Evolutionary conservation across 2,329 filamentous ascomycete species (phyloP).

Genomic region (Chaetomiaceae sp.): DNA sequence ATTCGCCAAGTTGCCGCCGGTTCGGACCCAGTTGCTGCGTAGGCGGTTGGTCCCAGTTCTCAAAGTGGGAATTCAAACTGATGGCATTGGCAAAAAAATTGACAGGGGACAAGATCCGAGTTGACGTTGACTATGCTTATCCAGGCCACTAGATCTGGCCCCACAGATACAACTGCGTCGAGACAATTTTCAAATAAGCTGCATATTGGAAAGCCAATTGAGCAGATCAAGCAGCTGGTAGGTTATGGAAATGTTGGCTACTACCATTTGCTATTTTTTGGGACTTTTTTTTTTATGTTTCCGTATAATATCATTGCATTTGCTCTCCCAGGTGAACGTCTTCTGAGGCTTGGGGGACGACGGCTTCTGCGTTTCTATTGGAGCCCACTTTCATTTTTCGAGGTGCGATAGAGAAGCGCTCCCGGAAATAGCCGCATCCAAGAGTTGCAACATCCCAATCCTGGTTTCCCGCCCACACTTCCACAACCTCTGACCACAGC

Average conservation of each 20-base stretch:
- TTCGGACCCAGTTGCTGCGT: background rate
- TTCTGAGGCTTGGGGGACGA: too few relatives aligned
- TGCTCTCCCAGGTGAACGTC: too few relatives aligned
- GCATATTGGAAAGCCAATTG: too few relatives aligned
- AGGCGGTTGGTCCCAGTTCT: background rate
- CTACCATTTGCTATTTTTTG: too few relatives aligned
- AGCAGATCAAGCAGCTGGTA: too few relatives aligned
- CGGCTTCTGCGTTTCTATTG: too few relatives aligned
- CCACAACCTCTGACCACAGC: constrained; percentile 14
- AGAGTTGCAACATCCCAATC: constrained; percentile 13
- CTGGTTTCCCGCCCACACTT: constrained; percentile 12
- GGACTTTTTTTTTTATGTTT: too few relatives aligned
- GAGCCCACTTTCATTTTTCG: constrained; percentile 3
- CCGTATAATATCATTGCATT: too few relatives aligned
- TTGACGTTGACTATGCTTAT: background rate
- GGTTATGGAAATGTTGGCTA: too few relatives aligned
- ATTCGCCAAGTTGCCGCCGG: background rate
- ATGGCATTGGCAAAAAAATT: background rate
- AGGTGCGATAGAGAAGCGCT: constrained; percentile 4
- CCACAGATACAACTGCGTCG: background rate
- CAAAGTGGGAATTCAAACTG: background rate
- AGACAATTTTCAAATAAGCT: too few relatives aligned
- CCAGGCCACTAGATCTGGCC: background rate
- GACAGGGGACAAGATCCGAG: background rate
- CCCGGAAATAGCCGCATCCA: constrained; percentile 27